A percentile compares a stretch with the other conserved stretches of the same genome.
phyloP scores from a whole-genome alignment of 179 eudicot species.

The Beta macrorhiza region DNA sequence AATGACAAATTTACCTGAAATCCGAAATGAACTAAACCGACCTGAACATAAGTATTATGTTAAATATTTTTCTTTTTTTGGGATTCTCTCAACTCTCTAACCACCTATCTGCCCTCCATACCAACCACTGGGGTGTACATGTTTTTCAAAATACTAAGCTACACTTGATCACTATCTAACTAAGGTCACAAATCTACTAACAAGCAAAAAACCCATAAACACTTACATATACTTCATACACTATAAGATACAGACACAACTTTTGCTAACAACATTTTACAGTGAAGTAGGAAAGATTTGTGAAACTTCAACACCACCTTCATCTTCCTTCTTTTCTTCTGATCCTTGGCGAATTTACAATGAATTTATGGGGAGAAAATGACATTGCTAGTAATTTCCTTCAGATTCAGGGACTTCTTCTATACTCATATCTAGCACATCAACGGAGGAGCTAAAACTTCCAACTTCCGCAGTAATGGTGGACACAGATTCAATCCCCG shows the following conservation, averaged over 20 bases:
- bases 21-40: too few species aligned
- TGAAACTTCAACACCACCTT: neutral
- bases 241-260: constrained; percentile 24
- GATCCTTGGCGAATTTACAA: constrained; percentile 3
- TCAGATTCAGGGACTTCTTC: constrained; percentile 70
- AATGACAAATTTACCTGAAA: too few species aligned
- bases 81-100: too few species aligned
- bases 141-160: too few species aligned
- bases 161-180: too few species aligned
- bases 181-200: too few species aligned
- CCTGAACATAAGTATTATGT: too few species aligned
- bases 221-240: constrained; percentile 37
- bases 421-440: constrained; percentile 59
- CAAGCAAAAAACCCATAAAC: constrained; percentile 26
- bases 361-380: neutral
- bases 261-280: constrained; percentile 23
- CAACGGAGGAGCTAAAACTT: constrained; percentile 29
- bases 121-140: too few species aligned
- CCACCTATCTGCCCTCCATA: too few species aligned
- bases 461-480: constrained; percentile 43
- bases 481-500: constrained; percentile 57
- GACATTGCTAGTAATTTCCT: constrained; percentile 34
- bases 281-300: constrained; percentile 1
- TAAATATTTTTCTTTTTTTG: too few species aligned
- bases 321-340: constrained; percentile 9